Percentiles rank a stretch among this genome's conserved stretches.
phyloP scores from a whole-genome alignment of 306 rosid species.

The Rubus idaeus region DNA sequence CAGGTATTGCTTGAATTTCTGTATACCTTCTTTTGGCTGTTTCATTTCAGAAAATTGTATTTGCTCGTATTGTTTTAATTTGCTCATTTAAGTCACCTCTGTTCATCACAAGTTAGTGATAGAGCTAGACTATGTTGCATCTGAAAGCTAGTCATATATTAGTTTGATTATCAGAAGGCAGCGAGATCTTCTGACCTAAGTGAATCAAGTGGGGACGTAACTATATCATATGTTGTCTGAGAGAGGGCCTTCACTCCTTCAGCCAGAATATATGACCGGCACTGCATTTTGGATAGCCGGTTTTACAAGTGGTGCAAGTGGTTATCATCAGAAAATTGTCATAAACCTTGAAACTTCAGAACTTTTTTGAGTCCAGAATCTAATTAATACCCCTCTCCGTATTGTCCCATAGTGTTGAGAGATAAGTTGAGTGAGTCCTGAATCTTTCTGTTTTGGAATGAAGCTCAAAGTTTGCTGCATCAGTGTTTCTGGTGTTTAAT shows the following conservation, averaged over 20 bases:
- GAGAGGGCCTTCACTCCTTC: neutral
- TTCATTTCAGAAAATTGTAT: neutral
- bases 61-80: neutral
- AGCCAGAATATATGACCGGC: neutral
- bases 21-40: conserved; percentile 5
- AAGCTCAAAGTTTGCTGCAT: neutral
- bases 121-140: too few relatives aligned
- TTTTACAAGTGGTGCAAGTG: neutral
- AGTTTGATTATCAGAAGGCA: neutral
- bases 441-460: neutral
- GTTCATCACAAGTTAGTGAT: neutral
- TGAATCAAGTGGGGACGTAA: neutral
- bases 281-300: neutral
- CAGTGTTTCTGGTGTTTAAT: neutral
- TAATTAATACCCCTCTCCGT: neutral
- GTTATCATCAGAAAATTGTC: neutral
- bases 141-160: neutral
- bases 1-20: conserved; percentile 49
- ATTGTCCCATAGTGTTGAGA: neutral
- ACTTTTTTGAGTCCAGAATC: neutral
- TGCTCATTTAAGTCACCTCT: neutral
- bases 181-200: neutral
- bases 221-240: neutral
- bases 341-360: neutral
- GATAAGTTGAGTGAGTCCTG: neutral